phyloP scores from a whole-genome alignment of 768 basidiomycete species.

The Tremella fuciformis region DNA sequence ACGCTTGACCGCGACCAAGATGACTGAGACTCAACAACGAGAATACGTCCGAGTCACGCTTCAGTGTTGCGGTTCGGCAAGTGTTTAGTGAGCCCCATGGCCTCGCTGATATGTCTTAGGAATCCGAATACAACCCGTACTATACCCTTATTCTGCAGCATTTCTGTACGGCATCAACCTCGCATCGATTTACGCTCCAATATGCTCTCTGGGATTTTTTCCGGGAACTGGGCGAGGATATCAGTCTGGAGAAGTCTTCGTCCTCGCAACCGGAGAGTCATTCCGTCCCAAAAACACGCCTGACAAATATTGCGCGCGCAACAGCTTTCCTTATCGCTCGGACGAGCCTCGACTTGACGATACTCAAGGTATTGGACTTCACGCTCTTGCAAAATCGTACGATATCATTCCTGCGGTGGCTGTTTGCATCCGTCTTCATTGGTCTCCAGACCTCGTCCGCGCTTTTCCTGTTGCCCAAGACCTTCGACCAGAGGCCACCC shows the following conservation, averaged over 20 bases:
- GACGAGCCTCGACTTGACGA: conserved; percentile 66
- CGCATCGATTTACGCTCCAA: conserved; percentile 86
- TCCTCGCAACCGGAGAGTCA: background rate
- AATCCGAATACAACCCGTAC: conserved; percentile 90
- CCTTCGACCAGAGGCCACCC: conserved; percentile 12
- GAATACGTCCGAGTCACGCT: conserved; percentile 90
- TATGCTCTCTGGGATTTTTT: conserved; percentile 97
- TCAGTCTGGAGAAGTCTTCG: conserved; percentile 52
- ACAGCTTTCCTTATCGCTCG: conserved; percentile 94
- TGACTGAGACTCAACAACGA: conserved; percentile 86
- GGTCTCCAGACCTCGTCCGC: conserved; percentile 74
- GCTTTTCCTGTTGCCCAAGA: conserved; percentile 53
- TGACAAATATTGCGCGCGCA: conserved; percentile 73
- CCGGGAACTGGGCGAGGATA: conserved; percentile 77
- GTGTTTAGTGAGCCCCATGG: conserved; percentile 11
- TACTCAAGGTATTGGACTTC: conserved; percentile 92
- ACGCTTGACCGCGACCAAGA: conserved; percentile 73
- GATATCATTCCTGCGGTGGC: conserved; percentile 64
- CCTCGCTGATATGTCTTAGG: conserved; percentile 56
- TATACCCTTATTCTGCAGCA: conserved; percentile 85
- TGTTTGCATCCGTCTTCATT: conserved; percentile 69
- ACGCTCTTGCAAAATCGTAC: conserved; percentile 66
- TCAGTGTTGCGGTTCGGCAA: conserved; percentile 66
- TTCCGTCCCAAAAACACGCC: conserved; percentile 53
- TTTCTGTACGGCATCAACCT: conserved; percentile 72